Conservation (phyloP, 1,139 yeast genomes). For the Kurtzmaniella quercitrusa region DNA sequence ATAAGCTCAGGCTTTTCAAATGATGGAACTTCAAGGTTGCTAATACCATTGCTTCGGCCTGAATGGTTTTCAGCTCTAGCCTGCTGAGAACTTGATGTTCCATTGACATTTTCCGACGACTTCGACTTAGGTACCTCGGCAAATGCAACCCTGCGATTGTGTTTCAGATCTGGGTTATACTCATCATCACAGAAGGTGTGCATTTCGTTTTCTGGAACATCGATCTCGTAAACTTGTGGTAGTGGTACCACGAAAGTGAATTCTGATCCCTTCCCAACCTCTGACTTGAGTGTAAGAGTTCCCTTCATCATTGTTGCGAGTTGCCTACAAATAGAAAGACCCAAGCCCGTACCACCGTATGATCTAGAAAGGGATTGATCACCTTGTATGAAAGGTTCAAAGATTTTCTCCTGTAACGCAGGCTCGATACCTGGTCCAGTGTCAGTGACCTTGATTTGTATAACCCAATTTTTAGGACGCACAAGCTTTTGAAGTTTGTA, state of each 20-base stretch:
- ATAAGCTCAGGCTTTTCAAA: conserved; percentile 46
- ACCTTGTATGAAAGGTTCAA: conserved; percentile 96
- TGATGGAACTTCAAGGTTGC: conserved; percentile 9
- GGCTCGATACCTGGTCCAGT: conserved; percentile 93
- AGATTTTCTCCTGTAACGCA: conserved; percentile 73
- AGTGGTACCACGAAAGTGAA: conserved; percentile 79
- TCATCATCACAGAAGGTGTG: conserved; percentile 41
- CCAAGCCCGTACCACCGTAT: conserved; percentile 94
- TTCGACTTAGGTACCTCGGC: conserved; percentile 10
- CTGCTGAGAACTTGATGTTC: conserved; percentile 2
- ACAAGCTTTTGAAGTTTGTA: conserved; percentile 35
- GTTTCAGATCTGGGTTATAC: conserved; percentile 35
- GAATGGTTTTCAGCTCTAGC: neutral
- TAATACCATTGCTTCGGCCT: neutral
- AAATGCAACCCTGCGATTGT: conserved; percentile 38
- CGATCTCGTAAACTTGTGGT: conserved; percentile 62
- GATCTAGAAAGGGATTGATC: conserved; percentile 90
- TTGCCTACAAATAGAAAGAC: conserved; percentile 88
- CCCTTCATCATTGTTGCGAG: conserved; percentile 88
- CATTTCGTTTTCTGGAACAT: conserved; percentile 37
- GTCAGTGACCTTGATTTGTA: conserved; percentile 77
- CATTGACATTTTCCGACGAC: conserved; percentile 2
- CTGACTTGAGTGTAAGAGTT: conserved; percentile 64
- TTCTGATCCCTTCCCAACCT: conserved; percentile 73
- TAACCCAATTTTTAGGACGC: conserved; percentile 49